Conservation (phyloP, 768 basidiomycete species). For the Leccinum uliginosum region DNA sequence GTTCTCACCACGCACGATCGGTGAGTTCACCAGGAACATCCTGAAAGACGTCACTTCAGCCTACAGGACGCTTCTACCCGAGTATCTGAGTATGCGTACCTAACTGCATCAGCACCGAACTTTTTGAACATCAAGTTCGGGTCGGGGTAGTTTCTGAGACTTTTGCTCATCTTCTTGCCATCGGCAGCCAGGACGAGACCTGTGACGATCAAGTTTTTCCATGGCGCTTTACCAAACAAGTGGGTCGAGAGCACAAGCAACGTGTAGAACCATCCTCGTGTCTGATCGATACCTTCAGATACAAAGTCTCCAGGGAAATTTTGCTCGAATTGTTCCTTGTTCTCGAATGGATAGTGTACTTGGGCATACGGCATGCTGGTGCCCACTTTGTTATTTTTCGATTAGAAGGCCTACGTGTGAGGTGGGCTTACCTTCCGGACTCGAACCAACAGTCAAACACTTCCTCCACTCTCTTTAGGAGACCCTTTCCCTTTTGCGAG, state of each 20-base stretch:
- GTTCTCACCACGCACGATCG: constrained; percentile 96
- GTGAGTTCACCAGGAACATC: constrained; percentile 99
- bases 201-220: constrained; percentile 97
- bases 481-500: constrained; percentile 82
- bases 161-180: constrained; percentile 99
- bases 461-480: constrained; percentile 86
- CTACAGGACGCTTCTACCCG: not conserved
- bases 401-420: not conserved
- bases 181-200: constrained; percentile 95
- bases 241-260: constrained; percentile 94
- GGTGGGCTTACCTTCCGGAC: constrained; percentile 76
- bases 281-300: constrained; percentile 98
- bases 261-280: constrained; percentile 99
- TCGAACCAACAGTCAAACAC: constrained; percentile 99
- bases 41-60: constrained; percentile 35
- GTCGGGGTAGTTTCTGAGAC: constrained; percentile 94
- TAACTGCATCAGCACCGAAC: constrained; percentile 94
- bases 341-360: constrained; percentile 97
- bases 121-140: constrained; percentile 85
- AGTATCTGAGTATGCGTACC: constrained; percentile 42
- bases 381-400: not conserved
- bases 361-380: constrained; percentile 97
- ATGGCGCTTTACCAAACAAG: constrained; percentile 88
- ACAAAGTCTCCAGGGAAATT: constrained; percentile 96
- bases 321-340: constrained; percentile 79